phyloP scores from a whole-genome alignment of 208 protist species.

The Trypanosoma congolense region DNA sequence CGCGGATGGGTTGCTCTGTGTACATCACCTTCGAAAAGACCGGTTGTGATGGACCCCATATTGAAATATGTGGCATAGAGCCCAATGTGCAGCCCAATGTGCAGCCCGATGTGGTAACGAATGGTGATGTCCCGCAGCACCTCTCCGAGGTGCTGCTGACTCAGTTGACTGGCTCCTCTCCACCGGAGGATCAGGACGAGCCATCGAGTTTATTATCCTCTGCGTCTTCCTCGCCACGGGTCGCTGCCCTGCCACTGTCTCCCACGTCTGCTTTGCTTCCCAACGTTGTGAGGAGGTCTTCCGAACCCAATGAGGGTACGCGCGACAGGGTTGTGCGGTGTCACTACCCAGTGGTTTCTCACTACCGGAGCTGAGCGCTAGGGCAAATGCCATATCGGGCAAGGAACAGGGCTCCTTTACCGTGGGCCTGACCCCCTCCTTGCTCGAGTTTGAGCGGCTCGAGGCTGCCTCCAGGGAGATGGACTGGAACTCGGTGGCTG shows the following conservation, averaged over 20 bases:
- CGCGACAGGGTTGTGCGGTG: no score
- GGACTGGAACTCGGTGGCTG: constrained; percentile 9
- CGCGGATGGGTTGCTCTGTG: constrained; percentile 15
- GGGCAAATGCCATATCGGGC: neutral
- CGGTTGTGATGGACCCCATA: constrained; percentile 20
- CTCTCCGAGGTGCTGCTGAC: neutral
- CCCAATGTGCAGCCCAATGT: no score
- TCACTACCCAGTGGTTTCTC: neutral
- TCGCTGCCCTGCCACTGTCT: neutral
- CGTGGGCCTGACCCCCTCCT: constrained; percentile 1
- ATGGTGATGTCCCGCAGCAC: constrained; percentile 21
- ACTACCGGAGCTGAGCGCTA: neutral
- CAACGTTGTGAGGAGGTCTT: neutral
- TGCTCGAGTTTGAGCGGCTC: constrained; percentile 82
- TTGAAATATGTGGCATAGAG: constrained; percentile 48
- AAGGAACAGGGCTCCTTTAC: neutral
- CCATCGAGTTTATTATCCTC: neutral
- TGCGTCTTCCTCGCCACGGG: neutral
- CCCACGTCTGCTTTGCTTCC: no score
- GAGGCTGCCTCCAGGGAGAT: constrained; percentile 32
- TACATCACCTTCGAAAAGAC: constrained; percentile 38
- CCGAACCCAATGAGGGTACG: no score
- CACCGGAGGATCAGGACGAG: neutral
- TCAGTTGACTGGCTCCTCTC: neutral
- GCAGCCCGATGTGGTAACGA: constrained; percentile 37